Conservation (phyloP, 2,329 filamentous ascomycete genomes). For the Lachnellula occidentalis region DNA sequence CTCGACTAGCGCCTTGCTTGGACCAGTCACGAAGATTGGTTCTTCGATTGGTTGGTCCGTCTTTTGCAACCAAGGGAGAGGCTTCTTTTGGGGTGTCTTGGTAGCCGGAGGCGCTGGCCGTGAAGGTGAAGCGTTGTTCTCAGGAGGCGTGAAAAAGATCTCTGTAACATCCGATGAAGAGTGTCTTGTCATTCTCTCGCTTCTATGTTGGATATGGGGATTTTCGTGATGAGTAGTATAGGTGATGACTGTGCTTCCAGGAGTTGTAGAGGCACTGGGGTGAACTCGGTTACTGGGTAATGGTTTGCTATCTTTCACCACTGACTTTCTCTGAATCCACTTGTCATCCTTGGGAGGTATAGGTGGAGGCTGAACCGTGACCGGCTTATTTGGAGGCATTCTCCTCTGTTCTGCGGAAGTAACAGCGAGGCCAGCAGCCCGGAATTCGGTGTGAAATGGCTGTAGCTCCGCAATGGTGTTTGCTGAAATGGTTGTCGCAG, state of each 20-base stretch:
- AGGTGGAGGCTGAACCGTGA: slow-evolving; percentile 4
- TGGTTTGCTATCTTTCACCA: not conserved
- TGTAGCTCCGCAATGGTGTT: slow-evolving; percentile 48
- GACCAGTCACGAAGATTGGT: slow-evolving; percentile 1
- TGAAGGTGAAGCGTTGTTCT: not conserved
- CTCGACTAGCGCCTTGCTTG: not conserved
- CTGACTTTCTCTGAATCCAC: not conserved
- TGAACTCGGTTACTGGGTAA: not conserved
- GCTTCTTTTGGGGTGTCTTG: slow-evolving; percentile 13
- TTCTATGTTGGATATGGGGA: not conserved
- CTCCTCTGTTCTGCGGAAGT: slow-evolving; percentile 44
- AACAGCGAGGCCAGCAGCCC: slow-evolving; percentile 49
- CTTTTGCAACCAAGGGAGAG: slow-evolving; percentile 27
- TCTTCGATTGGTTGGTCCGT: slow-evolving; percentile 8
- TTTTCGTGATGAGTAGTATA: slow-evolving; percentile 20
- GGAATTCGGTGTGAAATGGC: slow-evolving; percentile 49
- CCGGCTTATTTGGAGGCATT: slow-evolving; percentile 1
- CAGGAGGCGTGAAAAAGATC: not conserved
- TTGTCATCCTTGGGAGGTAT: slow-evolving; percentile 15
- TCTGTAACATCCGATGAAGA: not conserved
- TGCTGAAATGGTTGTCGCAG: slow-evolving; percentile 33
- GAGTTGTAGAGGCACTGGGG: slow-evolving; percentile 19
- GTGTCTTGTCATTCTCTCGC: not conserved
- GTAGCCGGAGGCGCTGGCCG: not conserved
- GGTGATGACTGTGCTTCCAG: slow-evolving; percentile 20